Percentiles rank a stretch among this genome's conserved stretches.
phyloP scores from a whole-genome alignment of 306 rosid genomes.

The Phaseolus lunatus region DNA sequence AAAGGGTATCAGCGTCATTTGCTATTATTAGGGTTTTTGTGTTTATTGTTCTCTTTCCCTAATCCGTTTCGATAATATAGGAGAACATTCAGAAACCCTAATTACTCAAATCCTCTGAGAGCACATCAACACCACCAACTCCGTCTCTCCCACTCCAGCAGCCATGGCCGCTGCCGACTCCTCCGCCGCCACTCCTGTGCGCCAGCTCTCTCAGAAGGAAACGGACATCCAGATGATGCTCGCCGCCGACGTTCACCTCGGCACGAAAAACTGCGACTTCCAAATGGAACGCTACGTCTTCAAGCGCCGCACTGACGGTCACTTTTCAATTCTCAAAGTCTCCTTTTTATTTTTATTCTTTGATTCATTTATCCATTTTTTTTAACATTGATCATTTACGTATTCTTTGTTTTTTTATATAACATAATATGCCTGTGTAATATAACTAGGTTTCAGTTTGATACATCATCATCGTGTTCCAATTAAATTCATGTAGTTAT shows the following conservation, averaged over 20 bases:
- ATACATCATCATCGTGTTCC: not conserved
- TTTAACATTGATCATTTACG: not conserved
- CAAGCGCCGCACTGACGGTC: conserved; percentile 79
- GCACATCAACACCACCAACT: not conserved
- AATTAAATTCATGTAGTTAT: not conserved
- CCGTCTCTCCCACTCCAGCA: not conserved
- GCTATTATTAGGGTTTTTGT: not conserved
- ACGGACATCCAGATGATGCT: conserved; percentile 86
- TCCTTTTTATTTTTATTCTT: too few species aligned
- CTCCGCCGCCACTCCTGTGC: conserved; percentile 41
- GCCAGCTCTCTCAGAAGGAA: conserved; percentile 74
- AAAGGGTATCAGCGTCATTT: not conserved
- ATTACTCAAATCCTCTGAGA: not conserved
- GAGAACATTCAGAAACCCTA: conserved; percentile 6
- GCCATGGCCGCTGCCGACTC: conserved; percentile 56
- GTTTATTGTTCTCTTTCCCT: too few species aligned
- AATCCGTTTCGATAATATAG: not conserved
- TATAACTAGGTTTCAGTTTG: not conserved
- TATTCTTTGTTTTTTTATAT: not conserved
- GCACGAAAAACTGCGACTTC: conserved; percentile 77
- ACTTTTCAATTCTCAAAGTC: not conserved
- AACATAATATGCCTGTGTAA: not conserved
- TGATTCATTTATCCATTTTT: not conserved
- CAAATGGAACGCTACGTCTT: conserved; percentile 89
- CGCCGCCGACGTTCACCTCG: conserved; percentile 82